Base-by-base conservation (phyloP, 495 filamentous ascomycete genomes). In the Aspergillus sclerotiicarbonarius region DNA sequence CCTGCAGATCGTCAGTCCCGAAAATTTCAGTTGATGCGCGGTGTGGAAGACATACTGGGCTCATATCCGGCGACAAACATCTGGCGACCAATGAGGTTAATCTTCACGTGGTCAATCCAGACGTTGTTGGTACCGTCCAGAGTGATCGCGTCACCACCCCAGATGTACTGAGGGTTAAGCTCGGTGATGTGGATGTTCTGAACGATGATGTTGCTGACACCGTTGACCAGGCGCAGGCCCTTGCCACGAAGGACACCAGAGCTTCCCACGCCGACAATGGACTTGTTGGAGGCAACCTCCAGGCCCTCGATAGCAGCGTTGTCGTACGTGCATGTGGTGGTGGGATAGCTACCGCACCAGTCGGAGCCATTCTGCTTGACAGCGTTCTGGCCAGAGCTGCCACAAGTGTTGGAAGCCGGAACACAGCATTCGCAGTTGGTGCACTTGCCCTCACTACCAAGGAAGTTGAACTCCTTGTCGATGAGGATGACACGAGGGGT, bases 401-500 rank as follows among this genome's bases (percentile, higher is more conserved):
- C 68, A 29, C 62, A 69, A 20, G 57, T 63, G 49, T 66, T 68
- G 56, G 64, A 66, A 0, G 54, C 54, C 10, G 66, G 70, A 25
- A 61, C 61, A 54, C 68, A 72, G 59, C 70, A 71, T 47, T 67
- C 56, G 62, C 66, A 78, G 45, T 71, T 69, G 43, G 67, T 71
- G 43, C 68, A 70, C 9, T 67, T 72, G 47, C 73, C 76, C 57
- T 77, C 66, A 49, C 57, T 77, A 6, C 70, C 72, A 18, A 73
- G 65, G 51, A 75, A 80, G 61, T 80, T 74, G 63, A 76, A 81
- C 49, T 68, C 71, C 56, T 75, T 78, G 49, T 74, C 66, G 44
- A 81, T 68, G 31, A 83, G 67, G 47, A 83, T 81, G 6, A 78
- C 75, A 39, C 78, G 76, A 15, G 80, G 61, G 13, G 67, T 65